Evolutionary conservation across 1,139 yeast species (phyloP), one percentile per base, ranked within the genome.

Genomic region (Kodamaea alishanica): DNA sequence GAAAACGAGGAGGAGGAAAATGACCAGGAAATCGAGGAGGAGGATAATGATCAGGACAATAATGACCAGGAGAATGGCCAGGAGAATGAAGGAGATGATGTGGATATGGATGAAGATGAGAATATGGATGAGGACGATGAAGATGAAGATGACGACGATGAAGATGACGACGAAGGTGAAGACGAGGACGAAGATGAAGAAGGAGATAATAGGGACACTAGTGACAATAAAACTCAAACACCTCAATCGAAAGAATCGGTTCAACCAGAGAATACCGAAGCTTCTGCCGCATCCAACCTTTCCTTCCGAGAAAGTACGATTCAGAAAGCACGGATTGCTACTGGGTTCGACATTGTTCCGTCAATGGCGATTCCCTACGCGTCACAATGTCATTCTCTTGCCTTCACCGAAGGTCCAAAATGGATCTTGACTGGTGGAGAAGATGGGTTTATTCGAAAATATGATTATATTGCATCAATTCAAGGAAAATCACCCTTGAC

Each of bases 401-500:
- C 94, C 6, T 70, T 89, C 39, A 78, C 96, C 1, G 79, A 78
- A 54, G 96, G 95, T 6, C 83, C 92, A 34, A 83, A 83, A 55
- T 90, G 90, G 84, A 71, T 92, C 39, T 81, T 90, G 52, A 84
- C 96, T 1, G 99, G 99, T 15, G 98, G 98, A 5, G 94, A 87
- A 49, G 99, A 92, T 59, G 99, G 99, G 8, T 87, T 81, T 52
- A 85, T 92, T 31, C 69, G 98, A 37, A 87, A 86, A 55, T 92
- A 84, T 61, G 96, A 94, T 60, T 84, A 92, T 48, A 75, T 82
- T 33, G 84, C 83, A 28, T 84, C 96, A 1, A 77, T 92, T 24
- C 90, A 86, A 51, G 97, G 97, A n/a, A 86, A 85, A 53, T 69
- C 85, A 5, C 94, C 95, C 2, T 66, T 92, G 40, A 92, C 98